These are phyloP conservation scores for Clavariopsis aquatica DNA, from an alignment of 495 filamentous ascomycete genomes.

Conservation along the genomic window DNA sequence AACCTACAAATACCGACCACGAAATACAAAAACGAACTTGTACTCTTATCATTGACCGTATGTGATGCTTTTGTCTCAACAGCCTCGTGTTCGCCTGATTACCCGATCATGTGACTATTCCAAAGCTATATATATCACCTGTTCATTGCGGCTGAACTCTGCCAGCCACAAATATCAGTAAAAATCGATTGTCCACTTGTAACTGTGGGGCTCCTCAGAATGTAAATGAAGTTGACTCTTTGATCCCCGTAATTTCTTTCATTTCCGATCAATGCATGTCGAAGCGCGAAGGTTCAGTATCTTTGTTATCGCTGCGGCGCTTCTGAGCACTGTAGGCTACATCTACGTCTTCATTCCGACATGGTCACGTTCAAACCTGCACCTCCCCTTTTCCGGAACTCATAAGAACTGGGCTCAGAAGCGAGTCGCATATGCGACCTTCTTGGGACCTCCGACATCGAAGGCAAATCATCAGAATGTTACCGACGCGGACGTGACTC, in stretches of 20 bases:
- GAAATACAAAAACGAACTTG: background rate
- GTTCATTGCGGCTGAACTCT: background rate
- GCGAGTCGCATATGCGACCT: constrained; percentile 16
- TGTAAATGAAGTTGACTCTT: background rate
- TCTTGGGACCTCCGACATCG: constrained; percentile 15
- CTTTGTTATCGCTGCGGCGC: constrained; percentile 4
- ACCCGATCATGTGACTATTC: background rate
- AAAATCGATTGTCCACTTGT: background rate
- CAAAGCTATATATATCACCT: constrained; percentile 1
- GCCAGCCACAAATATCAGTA: background rate
- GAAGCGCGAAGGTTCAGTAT: constrained; percentile 2
- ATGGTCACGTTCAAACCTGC: background rate
- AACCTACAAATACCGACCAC: background rate
- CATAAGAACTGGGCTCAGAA: background rate
- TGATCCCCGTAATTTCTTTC: background rate
- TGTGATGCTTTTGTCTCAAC: background rate
- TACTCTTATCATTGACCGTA: background rate
- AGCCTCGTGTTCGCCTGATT: background rate
- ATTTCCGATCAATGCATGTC: background rate
- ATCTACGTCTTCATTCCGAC: background rate
- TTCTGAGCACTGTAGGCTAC: background rate
- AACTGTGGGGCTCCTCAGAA: background rate
- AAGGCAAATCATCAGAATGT: background rate
- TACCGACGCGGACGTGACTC: background rate
- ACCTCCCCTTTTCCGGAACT: background rate